phyloP scores from a whole-genome alignment of 2,329 filamentous ascomycete species.

The Sarocladiaceae sp. region DNA sequence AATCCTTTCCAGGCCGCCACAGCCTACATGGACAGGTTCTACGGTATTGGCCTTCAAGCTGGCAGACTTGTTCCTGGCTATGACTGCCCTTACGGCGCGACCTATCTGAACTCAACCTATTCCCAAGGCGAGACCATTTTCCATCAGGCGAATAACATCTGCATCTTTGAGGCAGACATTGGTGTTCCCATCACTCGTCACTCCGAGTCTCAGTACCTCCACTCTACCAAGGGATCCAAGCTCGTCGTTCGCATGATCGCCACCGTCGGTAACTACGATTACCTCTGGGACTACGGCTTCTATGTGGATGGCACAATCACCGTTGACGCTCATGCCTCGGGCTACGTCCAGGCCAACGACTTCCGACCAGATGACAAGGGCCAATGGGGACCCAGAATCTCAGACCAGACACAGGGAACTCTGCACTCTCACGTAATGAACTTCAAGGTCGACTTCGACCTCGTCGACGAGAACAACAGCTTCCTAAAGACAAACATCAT shows the following conservation, averaged over 20 bases:
- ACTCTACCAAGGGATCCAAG: constrained; percentile 42
- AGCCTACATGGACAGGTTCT: constrained; percentile 40
- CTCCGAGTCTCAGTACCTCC: constrained; percentile 33
- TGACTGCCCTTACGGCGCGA: constrained; percentile 45
- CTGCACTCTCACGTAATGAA: constrained; percentile 34
- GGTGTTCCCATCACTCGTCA: constrained; percentile 48
- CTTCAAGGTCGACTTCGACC: constrained; percentile 37
- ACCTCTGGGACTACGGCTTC: constrained; percentile 32
- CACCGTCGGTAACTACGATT: constrained; percentile 39
- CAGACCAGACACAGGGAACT: constrained; percentile 30
- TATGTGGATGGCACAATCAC: constrained; percentile 32
- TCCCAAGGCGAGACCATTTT: constrained; percentile 35
- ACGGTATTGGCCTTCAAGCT: constrained; percentile 39
- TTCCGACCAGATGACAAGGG: constrained; percentile 21
- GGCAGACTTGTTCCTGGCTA: constrained; percentile 41
- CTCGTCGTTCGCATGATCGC: constrained; percentile 38
- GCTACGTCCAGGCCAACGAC: constrained; percentile 30
- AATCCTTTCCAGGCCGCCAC: constrained; percentile 40
- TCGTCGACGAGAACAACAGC: constrained; percentile 31
- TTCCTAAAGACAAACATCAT: constrained; percentile 28
- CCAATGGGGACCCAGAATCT: constrained; percentile 29
- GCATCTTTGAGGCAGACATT: constrained; percentile 49
- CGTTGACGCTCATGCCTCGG: constrained; percentile 32
- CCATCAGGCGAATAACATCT: constrained; percentile 45
- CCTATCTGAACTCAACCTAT: constrained; percentile 41